A percentile compares a stretch with the other conserved stretches of the same genome.
These are phyloP conservation scores for Paramecium pentaurelia DNA, from an alignment of 73 alveolate species.

Conservation along the genomic window DNA sequence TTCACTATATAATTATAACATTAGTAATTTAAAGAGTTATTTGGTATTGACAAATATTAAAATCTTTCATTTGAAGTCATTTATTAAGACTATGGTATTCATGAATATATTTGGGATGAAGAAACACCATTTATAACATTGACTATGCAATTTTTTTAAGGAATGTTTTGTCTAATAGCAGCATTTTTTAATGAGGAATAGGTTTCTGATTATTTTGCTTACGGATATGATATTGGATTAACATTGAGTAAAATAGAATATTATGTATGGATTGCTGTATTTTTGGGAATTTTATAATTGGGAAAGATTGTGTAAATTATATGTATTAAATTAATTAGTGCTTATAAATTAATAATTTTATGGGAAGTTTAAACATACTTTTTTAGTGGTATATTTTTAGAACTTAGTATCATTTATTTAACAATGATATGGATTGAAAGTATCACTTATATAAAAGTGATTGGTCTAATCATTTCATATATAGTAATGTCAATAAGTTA, in stretches of 20 bases:
- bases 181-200: constrained; percentile 6
- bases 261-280: constrained; percentile 22
- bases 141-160: neutral
- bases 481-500: neutral
- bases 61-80: constrained; percentile 20
- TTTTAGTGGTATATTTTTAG: neutral
- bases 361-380: constrained; percentile 28
- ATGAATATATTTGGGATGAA: constrained; percentile 41
- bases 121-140: constrained; percentile 3
- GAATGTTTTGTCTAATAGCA: constrained; percentile 1
- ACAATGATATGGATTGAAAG: constrained; percentile 31
- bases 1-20: neutral
- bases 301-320: neutral
- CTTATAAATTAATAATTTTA: constrained; percentile 12
- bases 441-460: neutral
- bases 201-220: neutral
- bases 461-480: neutral
- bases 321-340: neutral
- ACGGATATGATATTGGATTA: neutral
- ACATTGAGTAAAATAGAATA: neutral
- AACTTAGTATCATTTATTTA: neutral
- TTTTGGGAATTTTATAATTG: neutral
- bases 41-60: neutral
- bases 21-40: neutral
- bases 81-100: constrained; percentile 13